Percentiles rank a stretch among this genome's conserved stretches.
phyloP scores from a whole-genome alignment of 2,329 filamentous ascomycete species.

The Phaeosphaeria sp. region DNA sequence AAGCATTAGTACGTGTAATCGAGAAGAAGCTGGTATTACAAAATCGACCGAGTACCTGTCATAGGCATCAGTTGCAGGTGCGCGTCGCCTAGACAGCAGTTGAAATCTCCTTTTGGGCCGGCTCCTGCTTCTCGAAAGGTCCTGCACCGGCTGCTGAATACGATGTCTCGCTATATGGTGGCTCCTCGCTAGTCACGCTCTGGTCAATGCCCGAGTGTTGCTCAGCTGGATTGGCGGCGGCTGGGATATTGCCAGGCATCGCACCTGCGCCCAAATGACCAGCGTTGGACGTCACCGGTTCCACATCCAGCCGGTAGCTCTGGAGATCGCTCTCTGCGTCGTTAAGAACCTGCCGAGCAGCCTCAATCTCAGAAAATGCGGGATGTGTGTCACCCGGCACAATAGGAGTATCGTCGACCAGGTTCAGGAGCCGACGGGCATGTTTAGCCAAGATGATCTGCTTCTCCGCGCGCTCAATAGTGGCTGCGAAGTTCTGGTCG shows the following conservation, averaged over 20 bases:
- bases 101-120: conserved; percentile 12
- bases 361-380: conserved; percentile 69
- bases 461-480: conserved; percentile 96
- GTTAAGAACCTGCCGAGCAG: conserved; percentile 84
- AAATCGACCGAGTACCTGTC: background rate
- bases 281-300: conserved; percentile 60
- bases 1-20: background rate
- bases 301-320: conserved; percentile 68
- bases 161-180: conserved; percentile 19
- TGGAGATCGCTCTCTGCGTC: conserved; percentile 90
- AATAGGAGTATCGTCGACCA: conserved; percentile 88
- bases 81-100: conserved; percentile 13
- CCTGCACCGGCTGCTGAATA: conserved; percentile 41
- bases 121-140: conserved; percentile 27
- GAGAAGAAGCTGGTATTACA: conserved; percentile 6
- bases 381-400: conserved; percentile 81
- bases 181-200: conserved; percentile 30
- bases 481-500: conserved; percentile 83
- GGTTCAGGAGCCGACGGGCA: conserved; percentile 80
- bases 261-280: conserved; percentile 57
- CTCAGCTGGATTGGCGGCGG: conserved; percentile 10
- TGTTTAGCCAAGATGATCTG: conserved; percentile 93
- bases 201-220: conserved; percentile 20
- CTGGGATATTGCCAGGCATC: conserved; percentile 44
- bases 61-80: background rate